Conservation (phyloP, 1,284 basidiomycete genomes). For the Ustilago trichophora region DNA sequence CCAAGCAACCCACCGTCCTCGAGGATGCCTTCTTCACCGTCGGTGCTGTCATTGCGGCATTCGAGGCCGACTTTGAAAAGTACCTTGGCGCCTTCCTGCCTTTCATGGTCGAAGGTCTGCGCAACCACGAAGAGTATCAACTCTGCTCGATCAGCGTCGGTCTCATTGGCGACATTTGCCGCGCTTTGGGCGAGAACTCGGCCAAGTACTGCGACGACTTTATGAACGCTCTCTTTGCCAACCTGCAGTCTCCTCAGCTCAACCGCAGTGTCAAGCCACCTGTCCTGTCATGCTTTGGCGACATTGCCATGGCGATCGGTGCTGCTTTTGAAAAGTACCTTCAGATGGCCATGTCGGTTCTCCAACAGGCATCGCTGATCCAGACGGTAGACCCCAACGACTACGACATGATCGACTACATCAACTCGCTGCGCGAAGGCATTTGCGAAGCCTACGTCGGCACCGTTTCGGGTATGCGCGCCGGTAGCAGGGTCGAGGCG, state of each 20-base stretch:
- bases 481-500: slow-evolving; percentile 76
- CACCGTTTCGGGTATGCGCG: slow-evolving; percentile 88
- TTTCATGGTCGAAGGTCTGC: slow-evolving; percentile 87
- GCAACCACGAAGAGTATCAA: slow-evolving; percentile 92
- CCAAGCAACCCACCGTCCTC: slow-evolving; percentile 92
- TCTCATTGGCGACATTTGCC: slow-evolving; percentile 92
- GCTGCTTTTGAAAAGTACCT: slow-evolving; percentile 85
- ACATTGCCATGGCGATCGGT: slow-evolving; percentile 93
- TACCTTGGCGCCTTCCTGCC: slow-evolving; percentile 91
- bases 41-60: slow-evolving; percentile 76
- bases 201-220: slow-evolving; percentile 84
- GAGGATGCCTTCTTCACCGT: slow-evolving; percentile 97
- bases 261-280: slow-evolving; percentile 96
- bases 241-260: slow-evolving; percentile 88
- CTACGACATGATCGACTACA: slow-evolving; percentile 91
- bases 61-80: slow-evolving; percentile 84
- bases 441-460: slow-evolving; percentile 97
- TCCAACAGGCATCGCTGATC: slow-evolving; percentile 84
- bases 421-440: slow-evolving; percentile 87
- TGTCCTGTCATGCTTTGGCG: slow-evolving; percentile 93
- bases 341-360: slow-evolving; percentile 86
- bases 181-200: slow-evolving; percentile 85
- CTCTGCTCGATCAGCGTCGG: slow-evolving; percentile 95
- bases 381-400: slow-evolving; percentile 70
- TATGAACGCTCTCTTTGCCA: slow-evolving; percentile 89